Evolutionary conservation across 163 green algal species (phyloP), one percentile per base, ranked within the genome.

Genomic region (Scenedesmus sp.): DNA sequence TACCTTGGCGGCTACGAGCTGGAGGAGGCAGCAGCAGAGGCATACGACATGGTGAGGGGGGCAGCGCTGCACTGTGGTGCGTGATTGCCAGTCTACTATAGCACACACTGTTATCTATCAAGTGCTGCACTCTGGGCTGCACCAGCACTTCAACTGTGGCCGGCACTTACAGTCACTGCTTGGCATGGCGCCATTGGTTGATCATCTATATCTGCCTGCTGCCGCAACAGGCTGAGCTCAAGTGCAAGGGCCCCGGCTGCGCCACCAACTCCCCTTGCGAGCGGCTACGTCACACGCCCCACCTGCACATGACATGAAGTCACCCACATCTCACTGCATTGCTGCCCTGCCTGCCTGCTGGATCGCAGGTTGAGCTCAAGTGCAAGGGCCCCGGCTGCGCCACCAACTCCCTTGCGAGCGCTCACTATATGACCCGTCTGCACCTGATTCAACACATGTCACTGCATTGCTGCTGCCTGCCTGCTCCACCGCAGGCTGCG

Each of bases 21-120:
- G 18, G 97, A 99, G 93, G 98, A 98, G 86, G 97, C 98, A 86
- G 98, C 98, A n/a, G 97, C 97, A 1, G 98, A 99, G 94, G 91
- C 94, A 3, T 88, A 91, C 7, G 79, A 88, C 86, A 88, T 91
- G 91, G 70, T 79, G 70, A 79, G 70, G 66, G 66, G 2, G 9
- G 2, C 66, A 76, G 66, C 16, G 3, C 4, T 70, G 59, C 59
- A 64, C 59, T 64, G 34, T 46, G 34, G 34, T 46, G 34, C 34
- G 34, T 46, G 34, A 46, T 46, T 46, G 34, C 34, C 34, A 46
- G 34, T 46, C 34, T 46, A 46, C 34, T 46, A 46, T 46, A 46
- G 34, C 34, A 46, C 34, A 46, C 34, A 46, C 34, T 46, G 34
- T 46, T 46, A 46, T 46, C 34, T 46, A 46, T 46, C 34, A 46